Conservation (phyloP, 495 filamentous ascomycete species). For the Letharia lupina region DNA sequence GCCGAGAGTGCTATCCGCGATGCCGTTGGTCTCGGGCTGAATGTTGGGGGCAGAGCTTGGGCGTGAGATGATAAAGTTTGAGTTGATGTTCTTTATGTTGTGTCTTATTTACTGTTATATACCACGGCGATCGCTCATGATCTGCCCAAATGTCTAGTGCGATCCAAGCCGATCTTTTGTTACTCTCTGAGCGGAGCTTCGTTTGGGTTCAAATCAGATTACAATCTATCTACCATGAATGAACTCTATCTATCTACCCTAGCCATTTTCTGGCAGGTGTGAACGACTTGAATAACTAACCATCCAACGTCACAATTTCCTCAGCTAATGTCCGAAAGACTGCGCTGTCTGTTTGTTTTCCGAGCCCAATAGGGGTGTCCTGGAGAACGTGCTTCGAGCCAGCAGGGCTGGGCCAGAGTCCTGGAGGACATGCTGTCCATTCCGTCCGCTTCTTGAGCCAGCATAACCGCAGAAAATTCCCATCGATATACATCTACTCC, state of each 20-base stretch:
- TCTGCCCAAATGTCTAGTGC: not conserved
- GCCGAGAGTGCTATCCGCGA: slow-evolving; percentile 7
- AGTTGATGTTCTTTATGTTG: not conserved
- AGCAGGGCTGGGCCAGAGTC: too few species aligned
- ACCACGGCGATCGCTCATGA: not conserved
- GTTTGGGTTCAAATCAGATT: not conserved
- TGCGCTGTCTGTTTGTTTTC: too few species aligned
- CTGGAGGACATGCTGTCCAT: too few species aligned
- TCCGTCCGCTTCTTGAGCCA: too few species aligned
- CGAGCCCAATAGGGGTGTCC: too few species aligned
- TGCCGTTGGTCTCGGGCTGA: slow-evolving; percentile 3
- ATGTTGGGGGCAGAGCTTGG: not conserved
- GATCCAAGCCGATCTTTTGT: not conserved
- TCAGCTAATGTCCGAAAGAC: not conserved
- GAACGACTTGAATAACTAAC: too few species aligned
- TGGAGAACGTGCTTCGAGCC: too few species aligned
- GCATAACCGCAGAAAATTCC: too few species aligned
- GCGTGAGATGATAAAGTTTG: not conserved
- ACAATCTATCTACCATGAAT: not conserved
- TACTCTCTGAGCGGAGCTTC: not conserved
- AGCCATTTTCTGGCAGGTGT: not conserved
- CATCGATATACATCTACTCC: too few species aligned
- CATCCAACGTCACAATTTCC: not conserved
- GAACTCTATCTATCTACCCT: not conserved
- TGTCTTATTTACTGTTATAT: slow-evolving; percentile 4